Percentiles rank a stretch among this genome's conserved stretches.
These are phyloP conservation scores for Cyberlindnera meyerae DNA, from an alignment of 805 yeast genomes.

Conservation along the genomic window DNA sequence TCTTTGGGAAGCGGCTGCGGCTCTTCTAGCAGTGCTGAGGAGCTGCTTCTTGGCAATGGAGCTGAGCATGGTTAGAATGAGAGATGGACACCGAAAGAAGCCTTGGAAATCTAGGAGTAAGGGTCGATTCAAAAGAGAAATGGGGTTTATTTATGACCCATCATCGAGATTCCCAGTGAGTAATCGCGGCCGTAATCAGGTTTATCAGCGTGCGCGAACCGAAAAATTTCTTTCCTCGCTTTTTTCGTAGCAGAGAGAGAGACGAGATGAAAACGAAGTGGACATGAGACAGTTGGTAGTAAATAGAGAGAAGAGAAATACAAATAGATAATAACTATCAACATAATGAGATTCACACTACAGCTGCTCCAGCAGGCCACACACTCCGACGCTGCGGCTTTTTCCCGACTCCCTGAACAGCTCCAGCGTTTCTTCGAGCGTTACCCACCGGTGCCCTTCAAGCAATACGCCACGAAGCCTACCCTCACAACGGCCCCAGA, in stretches of 20 bases:
- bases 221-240: constrained; percentile 4
- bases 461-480: constrained; percentile 58
- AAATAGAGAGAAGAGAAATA: too few species aligned
- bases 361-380: constrained; percentile 6
- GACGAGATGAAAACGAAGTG: too few species aligned
- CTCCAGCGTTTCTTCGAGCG: constrained; percentile 71
- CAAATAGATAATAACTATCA: too few species aligned
- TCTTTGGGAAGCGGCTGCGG: neutral
- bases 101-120: too few species aligned
- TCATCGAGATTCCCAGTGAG: too few species aligned
- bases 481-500: constrained; percentile 59
- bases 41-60: neutral
- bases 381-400: constrained; percentile 35
- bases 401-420: constrained; percentile 59
- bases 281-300: too few species aligned
- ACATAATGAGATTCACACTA: constrained; percentile 6
- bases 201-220: constrained; percentile 9
- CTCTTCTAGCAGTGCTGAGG: constrained; percentile 1
- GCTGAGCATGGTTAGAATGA: constrained; percentile 1
- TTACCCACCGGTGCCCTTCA: constrained; percentile 82
- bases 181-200: too few species aligned
- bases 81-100: too few species aligned
- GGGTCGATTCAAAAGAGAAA: neutral
- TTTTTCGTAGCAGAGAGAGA: too few species aligned
- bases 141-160: neutral